Evolutionary conservation across 768 basidiomycete genomes (phyloP), one percentile per base, ranked within the genome.

Genomic region (Boletus rubroflammeus): DNA sequence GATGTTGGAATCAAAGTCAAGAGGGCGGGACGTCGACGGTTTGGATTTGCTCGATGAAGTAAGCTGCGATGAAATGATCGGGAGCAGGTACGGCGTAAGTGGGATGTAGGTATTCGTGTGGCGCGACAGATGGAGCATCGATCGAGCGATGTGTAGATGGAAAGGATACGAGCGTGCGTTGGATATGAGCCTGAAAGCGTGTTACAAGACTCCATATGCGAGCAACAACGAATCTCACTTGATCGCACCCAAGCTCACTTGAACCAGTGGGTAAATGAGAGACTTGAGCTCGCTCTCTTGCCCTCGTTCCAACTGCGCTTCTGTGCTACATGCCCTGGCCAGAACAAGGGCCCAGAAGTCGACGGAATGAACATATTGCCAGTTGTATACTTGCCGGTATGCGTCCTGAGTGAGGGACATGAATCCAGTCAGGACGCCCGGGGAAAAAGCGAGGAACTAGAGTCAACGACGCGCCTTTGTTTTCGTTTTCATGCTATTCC

Each of bases 311-410:
- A 69, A 66, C 54, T 83, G 78, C 3, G 76, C 73, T 62, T 85
- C 75, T 28, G 75, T 73, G 63, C 86, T 83, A 64, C 91, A 95
- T 15, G 92, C 87, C 41, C 86, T 78, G 21, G 86, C 88, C 10
- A 99, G 79, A 10, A 98, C 93, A 39, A 91, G 78, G 38, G 83
- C 81, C 97, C 97, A 99, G 65, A 98, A 98, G 75, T 99, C 97
- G 59, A 99, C 76, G 54, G 85, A 91, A 69, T 99, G 97, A 3
- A 87, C 89, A 61, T 88, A 98, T 73, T 98, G 97, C 97, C 97
- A 99, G 73, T 98, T 99, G 73, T 99, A 97, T 21, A 99, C 96
- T 62, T 89, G 86, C 69, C 87, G 88, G 74, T 89, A 95, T 9
- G 92, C 85, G 61, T 98, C 94, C 87, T 93, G 69, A 32, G n/a